Percentiles rank a stretch among this genome's conserved stretches.
These are phyloP conservation scores for Ramalina peruviana DNA, from an alignment of 495 filamentous ascomycete species.

Conservation along the genomic window DNA sequence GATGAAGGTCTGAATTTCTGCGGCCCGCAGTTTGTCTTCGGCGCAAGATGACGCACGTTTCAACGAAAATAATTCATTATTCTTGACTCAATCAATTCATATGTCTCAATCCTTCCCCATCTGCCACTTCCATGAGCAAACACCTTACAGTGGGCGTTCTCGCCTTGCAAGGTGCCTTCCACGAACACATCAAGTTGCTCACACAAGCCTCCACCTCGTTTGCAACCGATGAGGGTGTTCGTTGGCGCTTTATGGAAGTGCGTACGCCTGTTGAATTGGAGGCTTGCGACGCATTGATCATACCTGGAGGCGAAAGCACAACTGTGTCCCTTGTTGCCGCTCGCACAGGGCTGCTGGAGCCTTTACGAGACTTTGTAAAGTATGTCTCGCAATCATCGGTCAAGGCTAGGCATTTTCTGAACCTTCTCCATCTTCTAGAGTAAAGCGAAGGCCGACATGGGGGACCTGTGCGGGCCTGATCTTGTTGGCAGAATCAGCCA, in stretches of 20 bases:
- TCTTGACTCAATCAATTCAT: no score
- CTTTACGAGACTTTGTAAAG: conserved; percentile 88
- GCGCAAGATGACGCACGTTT: background rate
- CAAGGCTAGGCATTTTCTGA: background rate
- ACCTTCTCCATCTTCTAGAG: conserved; percentile 20
- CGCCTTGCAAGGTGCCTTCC: conserved; percentile 87
- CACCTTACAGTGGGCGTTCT: conserved; percentile 65
- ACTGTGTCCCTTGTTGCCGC: conserved; percentile 81
- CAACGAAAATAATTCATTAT: no score
- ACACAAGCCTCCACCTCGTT: conserved; percentile 42
- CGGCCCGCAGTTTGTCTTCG: conserved; percentile 1
- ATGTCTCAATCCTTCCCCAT: no score
- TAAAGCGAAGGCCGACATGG: conserved; percentile 76
- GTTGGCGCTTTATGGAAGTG: conserved; percentile 62
- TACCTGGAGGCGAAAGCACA: conserved; percentile 92
- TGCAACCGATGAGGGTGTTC: conserved; percentile 16
- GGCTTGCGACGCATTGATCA: conserved; percentile 66
- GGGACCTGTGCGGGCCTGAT: conserved; percentile 95
- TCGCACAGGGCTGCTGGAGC: conserved; percentile 66
- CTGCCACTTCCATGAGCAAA: conserved; percentile 4
- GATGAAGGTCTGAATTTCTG: background rate
- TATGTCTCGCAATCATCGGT: conserved; percentile 26
- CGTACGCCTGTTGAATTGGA: conserved; percentile 59
- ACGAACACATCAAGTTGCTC: conserved; percentile 72
- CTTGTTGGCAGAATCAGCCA: conserved; percentile 76